Base-by-base conservation (phyloP, 2,329 filamentous ascomycete genomes). In the Fusarium sp. region DNA sequence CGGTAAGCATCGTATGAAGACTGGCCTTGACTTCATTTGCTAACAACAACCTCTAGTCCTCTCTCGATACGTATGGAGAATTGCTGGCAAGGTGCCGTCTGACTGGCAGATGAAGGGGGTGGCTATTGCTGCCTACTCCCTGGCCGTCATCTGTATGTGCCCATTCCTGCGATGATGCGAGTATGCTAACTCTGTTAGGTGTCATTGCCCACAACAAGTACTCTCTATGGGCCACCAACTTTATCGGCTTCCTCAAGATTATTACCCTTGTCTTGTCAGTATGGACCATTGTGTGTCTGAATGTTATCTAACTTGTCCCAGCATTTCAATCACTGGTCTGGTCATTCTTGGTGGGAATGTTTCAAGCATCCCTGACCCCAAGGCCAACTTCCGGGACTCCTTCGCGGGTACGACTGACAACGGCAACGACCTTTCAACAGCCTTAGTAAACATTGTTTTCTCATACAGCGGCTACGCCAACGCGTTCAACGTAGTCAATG, bases 41-140 rank as follows among this genome's bases (percentile, higher is more conserved):
- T 30, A 30, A 30, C 27, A 30, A 8, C 27, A 2, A 1, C 27
- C 9, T 3, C 2, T 30, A 30, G 90, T 93, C 0, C 80, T 93
- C 30, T 88, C 92, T 0, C 83, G 88, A 43, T 94, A 94, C 73
- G 79, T 93, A 0, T 94, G 89, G 81, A 85, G 86, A 10, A 89
- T 91, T 50, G 87, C 84, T 1, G 88, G 86, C 0, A 79, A 83
- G 1, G 81, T 80, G 0, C 87, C 89, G 0, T 87, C 87, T 0
- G 82, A 84, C n/a, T 94, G 92, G 92, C 84, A 93, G 76, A 79
- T 89, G 62, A 93, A 93, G 77, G 92, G 91, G 2, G 88, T 93
- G 4, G 92, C 92, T 0, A 82, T 93, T 27, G 91, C 89, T 1
- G 88, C 86, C 0, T 93, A 93, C 75, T 91, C 89, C 0, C 76